A percentile compares a stretch with the other conserved stretches of the same genome.
Conservation (phyloP, 345 rosid genomes). For the Aquilaria yunnanensis region DNA sequence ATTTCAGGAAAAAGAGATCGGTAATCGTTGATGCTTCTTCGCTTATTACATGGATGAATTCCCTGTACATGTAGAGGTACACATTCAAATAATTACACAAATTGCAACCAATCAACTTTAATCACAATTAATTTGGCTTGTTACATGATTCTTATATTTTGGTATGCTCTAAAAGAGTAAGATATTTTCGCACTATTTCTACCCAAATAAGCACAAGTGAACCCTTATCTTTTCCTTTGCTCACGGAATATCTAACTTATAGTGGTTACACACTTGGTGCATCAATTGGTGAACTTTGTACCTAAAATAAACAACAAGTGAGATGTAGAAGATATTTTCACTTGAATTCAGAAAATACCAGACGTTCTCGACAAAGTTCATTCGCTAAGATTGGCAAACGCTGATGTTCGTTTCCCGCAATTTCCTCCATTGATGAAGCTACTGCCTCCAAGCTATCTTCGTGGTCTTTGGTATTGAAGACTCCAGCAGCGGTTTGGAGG, state of each 20-base stretch:
- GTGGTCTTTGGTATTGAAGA: slow-evolving; percentile 39
- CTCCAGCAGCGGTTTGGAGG: slow-evolving; percentile 66
- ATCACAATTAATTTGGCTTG: too few relatives aligned
- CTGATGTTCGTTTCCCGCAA: slow-evolving; percentile 40
- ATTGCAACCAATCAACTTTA: not conserved
- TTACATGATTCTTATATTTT: not conserved
- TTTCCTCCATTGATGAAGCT: slow-evolving; percentile 34
- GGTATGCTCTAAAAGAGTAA: not conserved
- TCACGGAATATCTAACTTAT: not conserved
- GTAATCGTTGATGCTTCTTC: slow-evolving; percentile 51
- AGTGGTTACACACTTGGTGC: too few relatives aligned
- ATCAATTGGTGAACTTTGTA: too few relatives aligned
- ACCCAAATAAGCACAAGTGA: too few relatives aligned
- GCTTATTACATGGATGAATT: slow-evolving; percentile 72
- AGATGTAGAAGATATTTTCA: too few relatives aligned
- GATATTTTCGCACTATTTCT: not conserved
- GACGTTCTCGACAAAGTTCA: slow-evolving; percentile 66
- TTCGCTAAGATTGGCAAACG: slow-evolving; percentile 38
- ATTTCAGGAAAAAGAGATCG: slow-evolving; percentile 50
- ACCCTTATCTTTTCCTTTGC: not conserved
- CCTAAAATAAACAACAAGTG: too few relatives aligned
- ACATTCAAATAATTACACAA: not conserved
- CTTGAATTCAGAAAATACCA: slow-evolving; percentile 28
- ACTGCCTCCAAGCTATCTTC: slow-evolving; percentile 23
- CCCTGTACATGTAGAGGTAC: slow-evolving; percentile 32